Percentiles rank a stretch among this genome's conserved stretches.
Conservation (phyloP, 805 yeast species). For the Kazachstania bromeliacearum region DNA sequence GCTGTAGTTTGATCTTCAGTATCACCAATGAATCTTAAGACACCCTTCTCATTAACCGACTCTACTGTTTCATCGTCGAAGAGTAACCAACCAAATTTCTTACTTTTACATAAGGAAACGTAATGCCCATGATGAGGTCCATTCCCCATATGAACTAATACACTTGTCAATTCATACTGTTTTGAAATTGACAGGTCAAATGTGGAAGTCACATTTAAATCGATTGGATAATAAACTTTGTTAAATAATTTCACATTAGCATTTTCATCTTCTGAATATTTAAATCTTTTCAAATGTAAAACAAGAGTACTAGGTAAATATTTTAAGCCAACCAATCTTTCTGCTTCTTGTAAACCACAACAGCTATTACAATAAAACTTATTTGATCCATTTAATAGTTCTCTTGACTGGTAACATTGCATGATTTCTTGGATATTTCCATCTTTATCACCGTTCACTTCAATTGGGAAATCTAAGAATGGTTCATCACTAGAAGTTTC, state of each 20-base stretch:
- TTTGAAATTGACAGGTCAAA: conserved; percentile 35
- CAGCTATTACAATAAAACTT: conserved; percentile 91
- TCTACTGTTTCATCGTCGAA: conserved; percentile 96
- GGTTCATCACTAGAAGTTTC: conserved; percentile 74
- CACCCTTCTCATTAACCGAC: conserved; percentile 72
- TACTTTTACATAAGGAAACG: conserved; percentile 74
- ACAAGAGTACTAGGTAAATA: conserved; percentile 70
- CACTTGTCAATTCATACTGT: conserved; percentile 71
- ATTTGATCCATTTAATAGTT: conserved; percentile 75
- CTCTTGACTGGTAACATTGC: conserved; percentile 60
- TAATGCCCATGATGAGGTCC: conserved; percentile 98
- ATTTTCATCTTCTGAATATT: conserved; percentile 75
- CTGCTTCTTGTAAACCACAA: conserved; percentile 86
- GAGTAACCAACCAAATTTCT: conserved; percentile 74
- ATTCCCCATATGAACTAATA: conserved; percentile 92
- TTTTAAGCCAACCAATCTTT: conserved; percentile 74
- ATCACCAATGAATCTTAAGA: conserved; percentile 79
- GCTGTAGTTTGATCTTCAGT: conserved; percentile 85
- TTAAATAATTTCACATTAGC: conserved; percentile 81
- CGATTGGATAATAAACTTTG: conserved; percentile 70
- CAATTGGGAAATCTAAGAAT: conserved; percentile 79
- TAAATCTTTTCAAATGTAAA: conserved; percentile 83
- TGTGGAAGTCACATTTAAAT: conserved; percentile 51
- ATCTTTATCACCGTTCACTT: conserved; percentile 63
- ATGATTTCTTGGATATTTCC: conserved; percentile 50